Evolutionary conservation across 345 rosid species (phyloP).

Genomic region (Excoecaria agallocha): DNA sequence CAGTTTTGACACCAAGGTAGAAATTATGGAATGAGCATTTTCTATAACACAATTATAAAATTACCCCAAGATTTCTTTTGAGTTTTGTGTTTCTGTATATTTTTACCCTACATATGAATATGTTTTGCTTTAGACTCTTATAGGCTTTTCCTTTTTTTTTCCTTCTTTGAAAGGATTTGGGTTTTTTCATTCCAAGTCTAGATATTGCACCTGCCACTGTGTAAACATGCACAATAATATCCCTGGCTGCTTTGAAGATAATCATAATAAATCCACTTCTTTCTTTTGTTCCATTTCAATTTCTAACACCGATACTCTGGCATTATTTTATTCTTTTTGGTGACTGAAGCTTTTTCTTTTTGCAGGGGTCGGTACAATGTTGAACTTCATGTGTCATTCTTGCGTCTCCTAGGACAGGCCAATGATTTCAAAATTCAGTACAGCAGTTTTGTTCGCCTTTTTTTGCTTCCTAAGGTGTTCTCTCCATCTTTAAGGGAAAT

Average conservation of each 20-base stretch:
- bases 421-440: slow-evolving; percentile 98
- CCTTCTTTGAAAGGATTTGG: neutral
- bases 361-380: slow-evolving; percentile 94
- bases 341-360: slow-evolving; percentile 8
- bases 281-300: neutral
- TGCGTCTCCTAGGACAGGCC: slow-evolving; percentile 94
- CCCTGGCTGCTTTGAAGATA: neutral
- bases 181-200: neutral
- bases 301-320: neutral
- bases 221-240: neutral
- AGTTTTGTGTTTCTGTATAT: too few relatives aligned
- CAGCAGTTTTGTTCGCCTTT: slow-evolving; percentile 93
- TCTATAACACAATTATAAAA: neutral
- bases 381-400: slow-evolving; percentile 89
- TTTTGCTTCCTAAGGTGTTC: slow-evolving; percentile 89
- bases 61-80: too few relatives aligned
- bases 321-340: neutral
- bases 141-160: neutral
- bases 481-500: neutral
- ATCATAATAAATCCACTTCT: slow-evolving; percentile 3
- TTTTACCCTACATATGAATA: neutral
- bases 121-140: neutral
- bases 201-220: neutral
- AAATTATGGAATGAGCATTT: neutral
- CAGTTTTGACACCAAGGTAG: slow-evolving; percentile 94